Percentiles rank a stretch among this genome's conserved stretches.
phyloP scores from a whole-genome alignment of 331 rosid species.

The Saraca asoca region DNA sequence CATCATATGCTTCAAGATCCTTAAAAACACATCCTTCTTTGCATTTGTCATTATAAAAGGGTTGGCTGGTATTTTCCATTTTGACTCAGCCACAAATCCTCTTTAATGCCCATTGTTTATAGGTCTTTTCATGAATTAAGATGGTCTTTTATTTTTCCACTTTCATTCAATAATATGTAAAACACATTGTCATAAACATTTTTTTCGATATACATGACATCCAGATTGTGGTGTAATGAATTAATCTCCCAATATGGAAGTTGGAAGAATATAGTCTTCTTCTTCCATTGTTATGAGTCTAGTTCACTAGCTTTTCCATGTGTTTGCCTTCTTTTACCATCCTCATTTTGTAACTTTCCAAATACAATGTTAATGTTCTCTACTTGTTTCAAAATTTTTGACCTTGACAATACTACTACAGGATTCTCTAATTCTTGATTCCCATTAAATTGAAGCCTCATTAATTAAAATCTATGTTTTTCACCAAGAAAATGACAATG shows the following conservation, averaged over 20 bases:
- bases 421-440: no score
- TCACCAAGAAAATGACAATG: no score
- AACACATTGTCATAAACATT: background rate
- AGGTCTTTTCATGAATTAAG: background rate
- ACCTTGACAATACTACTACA: no score
- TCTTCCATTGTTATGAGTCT: no score
- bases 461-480: no score
- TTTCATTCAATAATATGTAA: background rate
- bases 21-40: background rate
- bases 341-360: no score
- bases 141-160: background rate
- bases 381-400: no score
- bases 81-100: background rate
- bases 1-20: no score
- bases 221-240: background rate
- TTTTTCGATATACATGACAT: background rate
- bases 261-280: background rate
- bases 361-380: no score
- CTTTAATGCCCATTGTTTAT: background rate
- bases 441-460: no score
- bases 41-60: background rate
- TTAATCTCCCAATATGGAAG: background rate
- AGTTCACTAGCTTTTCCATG: no score
- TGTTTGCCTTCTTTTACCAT: no score
- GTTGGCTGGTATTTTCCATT: background rate